Base-by-base conservation (phyloP, 345 rosid species). In the Odontarrhena argentea region DNA sequence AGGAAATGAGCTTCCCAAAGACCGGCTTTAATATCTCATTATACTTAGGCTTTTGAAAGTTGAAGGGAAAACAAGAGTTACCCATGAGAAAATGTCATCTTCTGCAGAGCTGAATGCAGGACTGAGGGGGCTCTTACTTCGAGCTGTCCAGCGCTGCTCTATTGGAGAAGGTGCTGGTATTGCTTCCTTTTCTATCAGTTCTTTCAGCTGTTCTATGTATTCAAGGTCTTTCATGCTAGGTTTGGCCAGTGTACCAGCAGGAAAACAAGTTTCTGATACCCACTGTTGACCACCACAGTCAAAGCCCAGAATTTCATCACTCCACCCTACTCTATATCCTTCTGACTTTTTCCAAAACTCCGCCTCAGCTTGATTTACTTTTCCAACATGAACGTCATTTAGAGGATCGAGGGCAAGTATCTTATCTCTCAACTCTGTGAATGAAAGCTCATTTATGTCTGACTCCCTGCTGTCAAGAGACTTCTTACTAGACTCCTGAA, bases 211-310 rank as follows among this genome's bases (percentile, higher is more conserved):
- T 76, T 91, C 90, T 69, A 91, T 87, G 77, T 78, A 95, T 71
- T 89, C 97, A 51, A 95, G 87, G 76, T 95, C 99, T 72, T 86
- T 91, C 91, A 91, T 80, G 78, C 79, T 87, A 14, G 93, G 99
- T 61, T 88, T 88, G 51, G 88, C 65, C n/a, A 86, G 82, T 41
- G 93, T 84, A 71, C 96, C 97, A 45, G 91, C 95, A 69, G 96
- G 96, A 76, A 83, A 89, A 86, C 97, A 95, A 67, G 82, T 87
- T 77, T 95, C 97, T 14, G 96, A 95, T 51, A 95, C 97, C 99
- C 97, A 91, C 25, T 95, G 99, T 71, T 95, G 99, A 69, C 96
- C 99, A 69, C 99, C 97, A 70, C 97, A 95, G 77, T 95, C 97
- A 72, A 95, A 95, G 41, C 97, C 99, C 79, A 95, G 71, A 55